These are phyloP conservation scores for Asterionellopsis glacialis DNA, from an alignment of 108 stramenopile species.

Conservation along the genomic window DNA sequence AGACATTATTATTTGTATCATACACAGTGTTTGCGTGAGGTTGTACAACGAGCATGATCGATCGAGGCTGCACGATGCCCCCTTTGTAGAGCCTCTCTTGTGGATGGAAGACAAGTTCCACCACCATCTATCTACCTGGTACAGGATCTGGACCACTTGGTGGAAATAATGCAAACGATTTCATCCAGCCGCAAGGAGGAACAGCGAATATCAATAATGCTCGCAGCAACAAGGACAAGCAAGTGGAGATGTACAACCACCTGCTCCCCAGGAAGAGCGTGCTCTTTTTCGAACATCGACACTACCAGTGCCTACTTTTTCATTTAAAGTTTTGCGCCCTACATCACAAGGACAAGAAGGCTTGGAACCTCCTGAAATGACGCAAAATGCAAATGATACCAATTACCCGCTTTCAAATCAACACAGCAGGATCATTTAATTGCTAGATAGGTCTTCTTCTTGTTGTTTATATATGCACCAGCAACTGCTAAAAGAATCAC, in stretches of 20 bases:
- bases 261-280: constrained; percentile 19
- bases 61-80: constrained; percentile 65
- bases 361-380: constrained; percentile 3
- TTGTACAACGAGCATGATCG: constrained; percentile 64
- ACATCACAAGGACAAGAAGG: constrained; percentile 21
- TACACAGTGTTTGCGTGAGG: constrained; percentile 71
- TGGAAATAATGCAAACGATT: constrained; percentile 4
- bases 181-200: no score
- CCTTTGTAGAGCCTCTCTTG: constrained; percentile 56
- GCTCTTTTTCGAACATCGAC: constrained; percentile 77
- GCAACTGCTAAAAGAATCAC: no score
- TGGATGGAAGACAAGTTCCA: constrained; percentile 25
- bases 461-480: no score
- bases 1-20: constrained; percentile 80
- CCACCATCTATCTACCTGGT: no score
- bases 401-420: no score
- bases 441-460: no score
- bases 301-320: constrained; percentile 67
- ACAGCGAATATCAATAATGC: not conserved
- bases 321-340: constrained; percentile 75
- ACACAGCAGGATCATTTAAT: no score
- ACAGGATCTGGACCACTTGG: not conserved
- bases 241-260: not conserved
- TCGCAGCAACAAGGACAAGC: constrained; percentile 12
- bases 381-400: constrained; percentile 5